phyloP scores from a whole-genome alignment of 108 stramenopile species.

The Cyclotella sp. region DNA sequence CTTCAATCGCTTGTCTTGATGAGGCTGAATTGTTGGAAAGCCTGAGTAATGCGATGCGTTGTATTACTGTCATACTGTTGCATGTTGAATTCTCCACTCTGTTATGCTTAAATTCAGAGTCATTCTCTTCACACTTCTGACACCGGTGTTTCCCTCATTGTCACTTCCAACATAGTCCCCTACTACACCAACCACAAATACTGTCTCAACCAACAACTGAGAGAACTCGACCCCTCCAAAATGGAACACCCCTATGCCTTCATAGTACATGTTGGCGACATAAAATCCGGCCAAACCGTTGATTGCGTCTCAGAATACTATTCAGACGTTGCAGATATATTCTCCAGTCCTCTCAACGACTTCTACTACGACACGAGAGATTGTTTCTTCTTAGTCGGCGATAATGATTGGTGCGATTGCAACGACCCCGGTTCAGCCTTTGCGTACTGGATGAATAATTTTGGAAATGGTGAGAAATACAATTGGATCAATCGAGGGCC shows the following conservation, averaged over 20 bases:
- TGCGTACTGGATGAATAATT: conserved; percentile 42
- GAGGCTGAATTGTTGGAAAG: no score
- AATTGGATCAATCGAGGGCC: conserved; percentile 8
- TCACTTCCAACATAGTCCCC: conserved; percentile 1
- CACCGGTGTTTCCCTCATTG: no score
- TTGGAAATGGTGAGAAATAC: conserved; percentile 39
- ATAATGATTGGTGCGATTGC: conserved; percentile 46
- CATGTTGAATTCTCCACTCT: no score
- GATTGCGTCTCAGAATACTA: conserved; percentile 14
- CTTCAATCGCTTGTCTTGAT: no score
- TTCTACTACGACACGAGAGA: conserved; percentile 32
- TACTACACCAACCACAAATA: conserved; percentile 27
- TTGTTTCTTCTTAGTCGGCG: conserved; percentile 35
- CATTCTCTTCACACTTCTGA: neutral
- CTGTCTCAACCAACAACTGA: conserved; percentile 26
- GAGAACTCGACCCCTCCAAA: conserved; percentile 12
- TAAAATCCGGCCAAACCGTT: conserved; percentile 26
- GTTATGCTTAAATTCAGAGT: neutral
- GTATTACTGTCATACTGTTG: no score
- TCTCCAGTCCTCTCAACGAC: conserved; percentile 15
- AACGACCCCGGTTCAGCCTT: conserved; percentile 21
- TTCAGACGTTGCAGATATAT: conserved; percentile 23
- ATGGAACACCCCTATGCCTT: conserved; percentile 14
- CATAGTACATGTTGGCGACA: conserved; percentile 29
- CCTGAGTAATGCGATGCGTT: no score